Percentiles rank a stretch among this genome's conserved stretches.
Evolutionary conservation across 2,329 filamentous ascomycete species (phyloP).

Genomic region (Colletotrichum coccodes): DNA sequence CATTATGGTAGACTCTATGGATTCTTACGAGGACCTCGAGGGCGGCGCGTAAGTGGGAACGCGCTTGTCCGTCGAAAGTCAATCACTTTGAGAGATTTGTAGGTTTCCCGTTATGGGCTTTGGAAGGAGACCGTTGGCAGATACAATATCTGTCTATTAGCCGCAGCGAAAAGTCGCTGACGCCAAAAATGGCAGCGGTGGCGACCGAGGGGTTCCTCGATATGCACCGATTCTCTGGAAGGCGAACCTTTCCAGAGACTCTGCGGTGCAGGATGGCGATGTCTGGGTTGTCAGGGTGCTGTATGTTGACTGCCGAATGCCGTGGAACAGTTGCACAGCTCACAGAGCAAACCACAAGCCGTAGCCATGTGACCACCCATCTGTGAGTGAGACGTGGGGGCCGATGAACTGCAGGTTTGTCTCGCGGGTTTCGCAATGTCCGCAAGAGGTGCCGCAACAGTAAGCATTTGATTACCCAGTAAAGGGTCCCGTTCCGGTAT

Average conservation of each 20-base stretch:
- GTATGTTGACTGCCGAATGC: slow-evolving; percentile 1
- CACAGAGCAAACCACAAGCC: not conserved
- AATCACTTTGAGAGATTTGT: not conserved
- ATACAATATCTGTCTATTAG: not conserved
- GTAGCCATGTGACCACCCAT: not conserved
- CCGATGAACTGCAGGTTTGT: not conserved
- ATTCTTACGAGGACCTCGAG: too few relatives aligned
- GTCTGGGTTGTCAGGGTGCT: not conserved
- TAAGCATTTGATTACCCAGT: not conserved
- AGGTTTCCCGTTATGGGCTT: not conserved
- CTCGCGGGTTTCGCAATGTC: not conserved
- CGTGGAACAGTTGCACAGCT: not conserved
- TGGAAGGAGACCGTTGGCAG: not conserved
- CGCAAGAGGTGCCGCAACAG: not conserved
- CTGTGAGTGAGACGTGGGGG: not conserved
- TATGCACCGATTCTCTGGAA: not conserved
- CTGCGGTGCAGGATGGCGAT: not conserved
- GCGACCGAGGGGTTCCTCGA: not conserved
- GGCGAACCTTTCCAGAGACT: not conserved
- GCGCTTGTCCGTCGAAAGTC: too few relatives aligned
- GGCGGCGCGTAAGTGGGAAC: too few relatives aligned
- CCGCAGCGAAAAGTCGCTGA: slow-evolving; percentile 18
- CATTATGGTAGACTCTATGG: too few relatives aligned
- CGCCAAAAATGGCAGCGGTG: slow-evolving; percentile 7
- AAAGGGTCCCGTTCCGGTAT: not conserved